Percentiles rank a stretch among this genome's conserved stretches.
phyloP scores from a whole-genome alignment of 1,284 basidiomycete species.

The Ganoderma sinense region DNA sequence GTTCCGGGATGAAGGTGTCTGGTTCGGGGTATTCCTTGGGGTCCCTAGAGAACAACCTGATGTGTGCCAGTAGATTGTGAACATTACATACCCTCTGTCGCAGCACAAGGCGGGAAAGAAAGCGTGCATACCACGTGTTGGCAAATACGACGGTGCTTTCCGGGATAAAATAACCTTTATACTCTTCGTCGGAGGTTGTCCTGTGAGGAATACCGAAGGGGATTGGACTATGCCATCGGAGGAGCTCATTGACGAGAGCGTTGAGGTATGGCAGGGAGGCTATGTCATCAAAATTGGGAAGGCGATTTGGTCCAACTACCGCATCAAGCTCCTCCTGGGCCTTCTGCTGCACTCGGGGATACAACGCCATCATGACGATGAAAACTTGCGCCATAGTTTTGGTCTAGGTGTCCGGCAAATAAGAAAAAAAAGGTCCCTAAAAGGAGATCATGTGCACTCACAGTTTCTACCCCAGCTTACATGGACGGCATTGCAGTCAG shows the following conservation, averaged over 20 bases:
- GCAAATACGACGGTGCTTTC: slow-evolving; percentile 11
- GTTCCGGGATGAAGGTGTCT: slow-evolving; percentile 28
- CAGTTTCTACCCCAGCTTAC: not conserved
- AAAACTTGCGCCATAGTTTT: slow-evolving; percentile 24
- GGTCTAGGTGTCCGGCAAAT: slow-evolving; percentile 7
- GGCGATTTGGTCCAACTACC: slow-evolving; percentile 35
- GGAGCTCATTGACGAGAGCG: slow-evolving; percentile 41
- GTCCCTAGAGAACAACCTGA: slow-evolving; percentile 29
- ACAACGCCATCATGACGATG: slow-evolving; percentile 39
- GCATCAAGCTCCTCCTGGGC: slow-evolving; percentile 42
- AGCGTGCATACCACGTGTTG: slow-evolving; percentile 12
- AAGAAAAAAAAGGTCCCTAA: not conserved
- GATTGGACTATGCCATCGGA: slow-evolving; percentile 37
- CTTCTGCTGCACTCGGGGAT: slow-evolving; percentile 38
- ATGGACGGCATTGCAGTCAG: not conserved
- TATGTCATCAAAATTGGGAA: slow-evolving; percentile 41
- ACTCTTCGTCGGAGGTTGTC: slow-evolving; percentile 19
- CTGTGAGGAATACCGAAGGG: slow-evolving; percentile 23
- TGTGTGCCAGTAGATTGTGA: too few species aligned
- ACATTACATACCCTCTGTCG: not conserved
- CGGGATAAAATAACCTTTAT: slow-evolving; percentile 20
- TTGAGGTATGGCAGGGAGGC: slow-evolving; percentile 38
- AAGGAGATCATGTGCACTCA: not conserved
- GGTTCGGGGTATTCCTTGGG: slow-evolving; percentile 27
- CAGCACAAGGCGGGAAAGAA: not conserved